Evolutionary conservation across 371 early-diverging fungal species (phyloP).

Genomic region (Mortierella sp.): DNA sequence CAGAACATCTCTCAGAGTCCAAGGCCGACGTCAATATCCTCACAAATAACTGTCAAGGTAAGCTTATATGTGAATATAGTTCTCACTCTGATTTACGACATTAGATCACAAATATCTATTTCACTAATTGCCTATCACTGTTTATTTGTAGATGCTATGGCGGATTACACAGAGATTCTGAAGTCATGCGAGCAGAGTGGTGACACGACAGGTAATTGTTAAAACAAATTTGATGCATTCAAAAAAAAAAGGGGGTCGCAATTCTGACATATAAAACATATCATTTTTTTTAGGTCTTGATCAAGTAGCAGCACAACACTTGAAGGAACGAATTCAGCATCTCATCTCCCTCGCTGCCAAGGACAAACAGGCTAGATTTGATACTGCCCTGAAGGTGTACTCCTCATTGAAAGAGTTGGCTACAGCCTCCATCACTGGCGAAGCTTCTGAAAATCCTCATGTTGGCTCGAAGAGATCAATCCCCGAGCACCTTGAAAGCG

Average conservation of each 20-base stretch:
- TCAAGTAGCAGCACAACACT: conserved; percentile 18
- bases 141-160: conserved; percentile 30
- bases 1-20: conserved; percentile 31
- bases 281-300: conserved; percentile 25
- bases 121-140: not conserved
- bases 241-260: not conserved
- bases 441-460: not conserved
- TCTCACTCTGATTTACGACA: no score
- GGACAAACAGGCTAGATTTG: conserved; percentile 21
- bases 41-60: conserved; percentile 33
- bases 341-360: conserved; percentile 25
- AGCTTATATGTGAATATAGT: not conserved
- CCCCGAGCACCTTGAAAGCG: conserved; percentile 24
- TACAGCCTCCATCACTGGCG: not conserved
- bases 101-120: no score
- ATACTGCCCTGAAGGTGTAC: conserved; percentile 21
- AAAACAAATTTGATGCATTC: not conserved
- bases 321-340: conserved; percentile 34
- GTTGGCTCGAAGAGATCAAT: not conserved
- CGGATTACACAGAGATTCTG: conserved; percentile 22
- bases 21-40: conserved; percentile 30
- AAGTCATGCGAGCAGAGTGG: conserved; percentile 23
- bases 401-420: conserved; percentile 18
- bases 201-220: conserved; percentile 38
- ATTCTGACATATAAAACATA: not conserved